Percentiles rank a stretch among this genome's conserved stretches.
Evolutionary conservation across 2,329 filamentous ascomycete species (phyloP).

Genomic region (Fusarium chuoi): DNA sequence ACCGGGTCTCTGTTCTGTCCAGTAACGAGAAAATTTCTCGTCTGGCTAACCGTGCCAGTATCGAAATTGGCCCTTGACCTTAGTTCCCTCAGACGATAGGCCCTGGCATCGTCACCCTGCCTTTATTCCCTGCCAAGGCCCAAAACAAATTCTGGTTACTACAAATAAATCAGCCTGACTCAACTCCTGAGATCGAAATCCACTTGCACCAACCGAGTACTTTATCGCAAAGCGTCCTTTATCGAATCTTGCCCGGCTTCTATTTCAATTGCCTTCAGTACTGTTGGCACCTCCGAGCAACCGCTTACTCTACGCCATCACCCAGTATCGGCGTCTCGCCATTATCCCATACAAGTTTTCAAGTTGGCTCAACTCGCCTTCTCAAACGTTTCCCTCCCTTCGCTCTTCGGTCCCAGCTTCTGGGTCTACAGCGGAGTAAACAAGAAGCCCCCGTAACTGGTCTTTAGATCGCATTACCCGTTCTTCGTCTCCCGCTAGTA

Average conservation of each 20-base stretch:
- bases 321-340: constrained; percentile 36
- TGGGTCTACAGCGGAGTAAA: constrained; percentile 97
- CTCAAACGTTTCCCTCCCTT: constrained; percentile 77
- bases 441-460: constrained; percentile 96
- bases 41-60: constrained; percentile 26
- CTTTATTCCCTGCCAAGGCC: constrained; percentile 33
- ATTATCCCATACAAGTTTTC: constrained; percentile 66
- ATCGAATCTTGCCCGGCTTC: constrained; percentile 2
- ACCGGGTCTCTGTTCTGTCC: constrained; percentile 14
- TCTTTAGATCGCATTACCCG: constrained; percentile 15
- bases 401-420: constrained; percentile 90
- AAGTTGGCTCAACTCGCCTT: constrained; percentile 92
- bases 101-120: constrained; percentile 26
- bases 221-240: constrained; percentile 9
- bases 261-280: constrained; percentile 5
- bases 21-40: constrained; percentile 25
- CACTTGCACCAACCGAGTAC: constrained; percentile 9
- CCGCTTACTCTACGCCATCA: constrained; percentile 9
- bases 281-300: constrained; percentile 6
- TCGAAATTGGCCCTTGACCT: constrained; percentile 34
- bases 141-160: constrained; percentile 29
- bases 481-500: constrained; percentile 6
- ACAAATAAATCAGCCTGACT: constrained; percentile 28
- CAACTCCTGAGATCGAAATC: constrained; percentile 20
- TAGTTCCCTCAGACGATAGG: constrained; percentile 29